Evolutionary conservation across 2,329 filamentous ascomycete genomes (phyloP), one percentile per base, ranked within the genome.

Genomic region (Penicillium freii): DNA sequence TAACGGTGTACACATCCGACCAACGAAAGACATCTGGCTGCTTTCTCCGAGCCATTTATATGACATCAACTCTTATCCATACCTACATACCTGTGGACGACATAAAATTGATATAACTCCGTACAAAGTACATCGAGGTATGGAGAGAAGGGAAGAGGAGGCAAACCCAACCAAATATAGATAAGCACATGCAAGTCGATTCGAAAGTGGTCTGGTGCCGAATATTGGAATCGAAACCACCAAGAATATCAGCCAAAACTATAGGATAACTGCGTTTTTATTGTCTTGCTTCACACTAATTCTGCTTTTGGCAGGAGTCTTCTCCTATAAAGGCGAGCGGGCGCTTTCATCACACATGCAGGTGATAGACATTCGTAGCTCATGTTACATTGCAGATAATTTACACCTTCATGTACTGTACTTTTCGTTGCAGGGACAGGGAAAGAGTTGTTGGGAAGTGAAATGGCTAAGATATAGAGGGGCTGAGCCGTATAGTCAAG

Each of bases 1-100:
- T 19, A 33, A 42, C 46, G 53, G 38, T 21, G 9, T 29, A 44
- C 2, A 27, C 5, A 10, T 51, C 46, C 23, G 23, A 13, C 56
- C 51, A 58, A 58, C 36, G 3, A 50, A 36, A 39, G 4, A n/a
- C 2, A 8, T 6, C 13, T 45, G 57, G 54, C 40, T 60, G 8
- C 23, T 40, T 48, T 55, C 17, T 56, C 54, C 55, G 25, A 11
- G 45, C 31, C 34, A 50, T 11, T 40, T n/a, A 5, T 17, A 46
- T 31, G 27, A 46, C 4, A 9, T 31, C 27, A 21, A 46, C 7
- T 15, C 13, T 23, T 23, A 33, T 15, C 15, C 27, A 31, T 7
- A 42, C 6, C 7, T 15, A 8, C 27, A 31, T 7, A 42, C 6
- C 3, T 15, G 27, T 27, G 8, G 27, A 27, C 13, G 8, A 44